Base-by-base conservation (phyloP, 768 basidiomycete genomes). In the Pleurotus salmoneostramineus region DNA sequence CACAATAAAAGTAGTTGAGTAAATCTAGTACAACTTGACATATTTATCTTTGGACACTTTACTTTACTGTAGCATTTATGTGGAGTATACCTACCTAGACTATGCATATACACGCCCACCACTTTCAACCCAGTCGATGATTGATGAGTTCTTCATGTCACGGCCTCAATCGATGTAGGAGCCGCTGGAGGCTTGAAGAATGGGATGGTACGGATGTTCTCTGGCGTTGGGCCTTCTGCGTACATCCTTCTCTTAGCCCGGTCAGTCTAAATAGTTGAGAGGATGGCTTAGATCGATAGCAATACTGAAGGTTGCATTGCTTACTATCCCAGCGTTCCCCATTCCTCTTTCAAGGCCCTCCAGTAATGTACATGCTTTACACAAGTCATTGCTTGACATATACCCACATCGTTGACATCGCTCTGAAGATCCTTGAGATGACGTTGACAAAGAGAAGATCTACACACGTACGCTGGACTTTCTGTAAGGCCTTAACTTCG, bases 381-480 rank as follows among this genome's bases (percentile, higher is more conserved):
- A 95, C n/a, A 99, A 73, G n/a, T 89, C 87, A 63, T 98, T 97
- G 60, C 93, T 95, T 3, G 95, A 91, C 79, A 98, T 95, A 69
- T 95, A 95, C 2, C 95, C 95, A 64, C 97, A 99, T 48, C 93
- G 80, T 64, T 85, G 79, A 68, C 97, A 99, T 12, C 85, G 93
- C 74, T 93, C 95, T 98, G 68, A 21, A 60, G 12, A 35, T 17
- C 50, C 27, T 47, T 48, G 58, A 56, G 8, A 47, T 50, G 34
- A 49, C 49, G 31, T 34, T 58, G 33, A 58, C 57, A 58, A 43
- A 14, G n/a, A 58, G 21, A 42, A 31, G 15, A 57, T 14, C 17
- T 31, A 40, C 32, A 47, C 58, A 77, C 89, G 70, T 72, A 96
- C 95, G 91, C 71, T 95, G 91, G 32, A 78, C 71, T 68, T 93